Evolutionary conservation across 805 yeast genomes (phyloP).

Genomic region (Barnettozyma wickerhamii): DNA sequence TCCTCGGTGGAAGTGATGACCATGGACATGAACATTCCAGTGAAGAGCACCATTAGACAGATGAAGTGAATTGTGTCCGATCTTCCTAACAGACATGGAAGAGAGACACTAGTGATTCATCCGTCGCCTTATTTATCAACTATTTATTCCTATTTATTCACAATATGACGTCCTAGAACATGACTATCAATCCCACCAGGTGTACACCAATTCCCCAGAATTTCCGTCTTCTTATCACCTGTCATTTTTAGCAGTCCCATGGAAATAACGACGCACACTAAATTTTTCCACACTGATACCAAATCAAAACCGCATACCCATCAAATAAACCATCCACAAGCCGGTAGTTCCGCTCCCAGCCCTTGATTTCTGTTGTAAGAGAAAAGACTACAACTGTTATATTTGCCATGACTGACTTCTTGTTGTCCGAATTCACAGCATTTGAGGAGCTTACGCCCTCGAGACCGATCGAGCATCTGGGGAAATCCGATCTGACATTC

Average conservation of each 20-base stretch:
- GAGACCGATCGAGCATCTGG: conserved; percentile 33
- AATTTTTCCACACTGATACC: too few relatives aligned
- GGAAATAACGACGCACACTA: too few relatives aligned
- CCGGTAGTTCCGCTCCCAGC: too few relatives aligned
- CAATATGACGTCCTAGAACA: too few relatives aligned
- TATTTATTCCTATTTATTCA: conserved; percentile 1
- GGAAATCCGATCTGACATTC: conserved; percentile 34
- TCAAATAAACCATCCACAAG: too few relatives aligned
- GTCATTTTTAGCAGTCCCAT: too few relatives aligned
- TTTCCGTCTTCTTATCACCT: too few relatives aligned
- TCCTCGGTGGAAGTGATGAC: conserved; percentile 14
- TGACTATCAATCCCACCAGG: too few relatives aligned
- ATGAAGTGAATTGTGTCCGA: neutral
- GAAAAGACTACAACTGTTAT: neutral
- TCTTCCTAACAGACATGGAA: neutral
- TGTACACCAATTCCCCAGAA: too few relatives aligned
- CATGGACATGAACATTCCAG: conserved; percentile 6
- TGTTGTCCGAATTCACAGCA: conserved; percentile 8
- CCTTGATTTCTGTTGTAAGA: too few relatives aligned
- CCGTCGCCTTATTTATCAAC: neutral
- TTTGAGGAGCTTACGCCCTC: conserved; percentile 31
- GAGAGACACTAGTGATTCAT: neutral
- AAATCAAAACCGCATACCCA: too few relatives aligned
- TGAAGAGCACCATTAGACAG: conserved; percentile 7
- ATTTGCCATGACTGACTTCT: conserved; percentile 5